Evolutionary conservation across 2,329 filamentous ascomycete genomes (phyloP), one percentile per base, ranked within the genome.

Genomic region (Paecilomyces sp.): DNA sequence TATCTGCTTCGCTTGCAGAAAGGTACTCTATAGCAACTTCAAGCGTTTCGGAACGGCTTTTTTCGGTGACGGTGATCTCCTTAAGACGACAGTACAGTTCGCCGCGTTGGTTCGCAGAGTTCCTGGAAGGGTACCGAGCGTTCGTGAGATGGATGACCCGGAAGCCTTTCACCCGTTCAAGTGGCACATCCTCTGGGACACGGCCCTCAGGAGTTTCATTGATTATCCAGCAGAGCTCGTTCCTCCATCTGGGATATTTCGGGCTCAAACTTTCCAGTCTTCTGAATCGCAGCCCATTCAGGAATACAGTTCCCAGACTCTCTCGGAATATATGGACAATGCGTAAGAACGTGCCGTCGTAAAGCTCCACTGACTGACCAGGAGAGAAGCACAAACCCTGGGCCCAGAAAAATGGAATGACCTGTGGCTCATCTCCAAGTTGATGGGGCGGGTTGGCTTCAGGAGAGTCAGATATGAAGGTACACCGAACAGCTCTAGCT

Each of bases 101-200:
- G 0, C 75, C 79, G 13, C 71, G 65, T 1, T 68, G 75, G 73
- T 0, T 68, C 56, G 18, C 36, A 64, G 54, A 12, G 67, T 60
- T 58, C 52, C 64, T 55, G 2, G 59, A 59, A 0, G 81, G 81
- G 52, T 79, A 85, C 0, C 70, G 64, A 0, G 77, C 69, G 60
- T 90, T 91, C 0, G 87, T 90, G 1, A 81, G 71, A 0, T 77
- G 67, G 0, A 89, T 70, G 0, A 67, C 68, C 0, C 83, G 73
- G 6, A 77, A 70, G 1, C 70, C 62, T 1, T 75, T 65, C 0
- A 87, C 73, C 0, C 74, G 61, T 0, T 63, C 56, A 0, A 80
- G 58, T 0, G 70, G 52, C 0, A 87, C 67, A 1, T 84, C 80
- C 0, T 75, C 57, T 57, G 0, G 63, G 34, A 58, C 30, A n/a